phyloP scores from a whole-genome alignment of 1,284 basidiomycete genomes.

The Leccinum angustisporum region DNA sequence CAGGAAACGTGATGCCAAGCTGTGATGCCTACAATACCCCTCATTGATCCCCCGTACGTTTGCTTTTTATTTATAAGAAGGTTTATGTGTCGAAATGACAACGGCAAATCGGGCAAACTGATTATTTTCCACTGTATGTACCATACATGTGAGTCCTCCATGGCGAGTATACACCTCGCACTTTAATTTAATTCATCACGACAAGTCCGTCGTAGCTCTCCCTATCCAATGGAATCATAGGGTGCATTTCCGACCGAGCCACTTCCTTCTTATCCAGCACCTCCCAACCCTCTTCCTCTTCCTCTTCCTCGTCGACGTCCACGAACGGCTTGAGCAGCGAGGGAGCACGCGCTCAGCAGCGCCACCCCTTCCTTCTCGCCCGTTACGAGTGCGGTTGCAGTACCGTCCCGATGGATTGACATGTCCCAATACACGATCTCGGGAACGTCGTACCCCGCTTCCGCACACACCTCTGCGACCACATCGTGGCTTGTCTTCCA shows the following conservation, averaged over 20 bases:
- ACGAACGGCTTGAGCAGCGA: slow-evolving; percentile 72
- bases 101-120: not conserved
- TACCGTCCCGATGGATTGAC: slow-evolving; percentile 2
- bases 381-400: slow-evolving; percentile 42
- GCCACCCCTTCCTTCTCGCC: slow-evolving; percentile 57
- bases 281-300: slow-evolving; percentile 26
- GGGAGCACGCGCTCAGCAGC: slow-evolving; percentile 65
- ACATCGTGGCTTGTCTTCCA: too few species aligned
- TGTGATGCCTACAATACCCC: slow-evolving; percentile 21
- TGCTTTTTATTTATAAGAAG: not conserved
- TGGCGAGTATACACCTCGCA: not conserved
- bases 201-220: slow-evolving; percentile 47
- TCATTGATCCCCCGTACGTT: not conserved
- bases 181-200: slow-evolving; percentile 31
- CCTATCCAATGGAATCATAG: slow-evolving; percentile 3
- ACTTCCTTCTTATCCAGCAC: slow-evolving; percentile 28
- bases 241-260: too few species aligned
- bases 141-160: not conserved
- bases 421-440: slow-evolving; percentile 68
- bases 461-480: slow-evolving; percentile 45
- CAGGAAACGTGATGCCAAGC: slow-evolving; percentile 24
- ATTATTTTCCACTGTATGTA: not conserved
- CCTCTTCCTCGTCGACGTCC: slow-evolving; percentile 45
- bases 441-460: slow-evolving; percentile 66
- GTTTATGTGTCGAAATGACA: not conserved